Base-by-base conservation (phyloP, 2,329 filamentous ascomycete genomes). In the Claviceps paspali region DNA sequence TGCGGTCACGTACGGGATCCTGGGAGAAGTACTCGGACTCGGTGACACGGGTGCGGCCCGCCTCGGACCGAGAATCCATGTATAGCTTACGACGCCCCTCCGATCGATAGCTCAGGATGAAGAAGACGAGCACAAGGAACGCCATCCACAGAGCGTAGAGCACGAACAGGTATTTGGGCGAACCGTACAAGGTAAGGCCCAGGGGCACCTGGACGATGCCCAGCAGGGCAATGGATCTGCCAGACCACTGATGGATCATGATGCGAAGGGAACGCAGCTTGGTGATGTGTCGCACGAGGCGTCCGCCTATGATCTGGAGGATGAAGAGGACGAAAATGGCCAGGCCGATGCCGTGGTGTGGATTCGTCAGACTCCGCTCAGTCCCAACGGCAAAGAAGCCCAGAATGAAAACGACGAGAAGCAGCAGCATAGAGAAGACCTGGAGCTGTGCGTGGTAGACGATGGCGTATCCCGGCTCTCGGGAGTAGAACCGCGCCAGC, bases 161-260 rank as follows among this genome's bases (percentile, higher is more conserved):
- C 36, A 98, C 76, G 55, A 96, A 98, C 3, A 87, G 68, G 27
- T 71, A 73, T 50, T 80, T 76, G 5, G 91, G 88, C 22, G 87
- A 94, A 5, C 91, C 91, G 51, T 95, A 98, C 1, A 98, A 67
- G 0, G 87, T 87, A 33, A 98, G 66, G 0, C 91, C 91, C 1
- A 98, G 67, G 0, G 91, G 82, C 9, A 98, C 75, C 54, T 98
- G 91, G 3, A 79, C 71, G 45, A 96, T 77, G 1, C 84, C 91
- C 4, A 98, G 65, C 14, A 96, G 59, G 3, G 82, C 80, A 48
- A 88, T 75, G 1, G 73, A 63, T 40, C 87, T 70, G 14, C 91
- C 91, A 14, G 82, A 61, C 85, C 91, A 95, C 53, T 87, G 82
- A 60, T 98, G 91, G 29, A 96, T 57, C 68, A 82, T 67, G 27